phyloP scores from a whole-genome alignment of 2,329 filamentous ascomycete species.

The Microcyclospora pomicola region DNA sequence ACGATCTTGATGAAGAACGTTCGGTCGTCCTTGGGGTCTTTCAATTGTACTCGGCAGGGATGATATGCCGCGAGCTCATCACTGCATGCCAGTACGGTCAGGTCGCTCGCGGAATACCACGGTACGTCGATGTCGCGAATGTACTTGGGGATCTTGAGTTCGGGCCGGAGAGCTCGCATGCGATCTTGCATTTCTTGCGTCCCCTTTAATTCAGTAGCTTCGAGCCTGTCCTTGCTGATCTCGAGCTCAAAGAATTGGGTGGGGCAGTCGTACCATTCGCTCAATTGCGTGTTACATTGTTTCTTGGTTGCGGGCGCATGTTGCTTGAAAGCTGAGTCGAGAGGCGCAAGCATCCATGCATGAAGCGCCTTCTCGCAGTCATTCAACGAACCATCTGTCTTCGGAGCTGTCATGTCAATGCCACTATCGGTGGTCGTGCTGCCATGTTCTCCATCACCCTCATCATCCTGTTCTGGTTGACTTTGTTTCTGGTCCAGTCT shows the following conservation, averaged over 20 bases:
- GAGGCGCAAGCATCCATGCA: conserved; percentile 19
- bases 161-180: conserved; percentile 14
- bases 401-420: conserved; percentile 11
- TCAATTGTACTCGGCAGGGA: conserved; percentile 10
- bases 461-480: conserved; percentile 6
- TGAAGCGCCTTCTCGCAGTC: conserved; percentile 15
- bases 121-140: conserved; percentile 17
- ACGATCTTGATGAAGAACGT: conserved; percentile 22
- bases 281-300: conserved; percentile 10
- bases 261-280: conserved; percentile 19
- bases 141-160: conserved; percentile 22
- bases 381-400: conserved; percentile 3
- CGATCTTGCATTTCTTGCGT: conserved; percentile 9
- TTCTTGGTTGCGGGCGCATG: conserved; percentile 4
- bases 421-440: conserved; percentile 15
- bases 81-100: conserved; percentile 13
- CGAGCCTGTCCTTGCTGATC: conserved; percentile 12
- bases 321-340: conserved; percentile 8
- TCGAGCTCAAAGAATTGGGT: conserved; percentile 19
- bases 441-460: conserved; percentile 5
- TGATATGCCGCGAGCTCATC: conserved; percentile 16
- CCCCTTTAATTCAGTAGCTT: conserved; percentile 13
- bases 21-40: conserved; percentile 3
- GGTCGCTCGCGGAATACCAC: conserved; percentile 11
- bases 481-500: conserved; percentile 4